Conservation (phyloP, 257 asterid species). For the Solanum sitiens region DNA sequence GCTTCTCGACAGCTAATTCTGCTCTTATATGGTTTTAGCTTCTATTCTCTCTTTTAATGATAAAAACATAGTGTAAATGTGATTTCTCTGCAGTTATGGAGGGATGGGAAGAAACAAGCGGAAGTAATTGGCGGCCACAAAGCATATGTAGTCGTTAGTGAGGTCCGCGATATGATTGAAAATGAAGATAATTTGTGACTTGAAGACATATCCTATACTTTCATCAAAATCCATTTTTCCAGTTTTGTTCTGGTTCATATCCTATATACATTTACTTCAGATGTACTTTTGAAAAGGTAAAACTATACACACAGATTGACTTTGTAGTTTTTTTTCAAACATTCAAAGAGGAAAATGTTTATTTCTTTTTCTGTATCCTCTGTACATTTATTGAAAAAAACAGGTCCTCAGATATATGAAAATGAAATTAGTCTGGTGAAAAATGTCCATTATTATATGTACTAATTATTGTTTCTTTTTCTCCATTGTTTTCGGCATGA, state of each 20-base stretch:
- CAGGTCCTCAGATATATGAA: background rate
- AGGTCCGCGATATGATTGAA: slow-evolving; percentile 75
- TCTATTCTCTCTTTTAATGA: background rate
- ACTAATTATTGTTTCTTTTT: background rate
- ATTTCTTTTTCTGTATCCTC: background rate
- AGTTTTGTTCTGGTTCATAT: background rate
- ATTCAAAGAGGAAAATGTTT: background rate
- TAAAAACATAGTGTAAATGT: background rate
- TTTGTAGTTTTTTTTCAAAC: background rate
- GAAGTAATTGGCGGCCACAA: slow-evolving; percentile 91
- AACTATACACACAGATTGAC: background rate
- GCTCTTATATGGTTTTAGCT: background rate
- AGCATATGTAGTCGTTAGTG: slow-evolving; percentile 71
- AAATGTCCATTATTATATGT: background rate
- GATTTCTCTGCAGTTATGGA: slow-evolving; percentile 55
- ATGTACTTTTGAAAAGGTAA: background rate
- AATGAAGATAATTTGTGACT: slow-evolving; percentile 29
- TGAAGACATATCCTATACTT: background rate
- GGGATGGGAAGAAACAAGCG: slow-evolving; percentile 59
- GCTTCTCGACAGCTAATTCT: background rate
- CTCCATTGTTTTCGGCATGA: background rate
- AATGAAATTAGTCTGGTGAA: background rate
- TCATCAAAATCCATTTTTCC: background rate
- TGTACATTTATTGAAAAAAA: background rate
- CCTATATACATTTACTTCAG: background rate